Conservation (phyloP, 1,139 yeast species). For the Hemisphaericaspora subhashii region DNA sequence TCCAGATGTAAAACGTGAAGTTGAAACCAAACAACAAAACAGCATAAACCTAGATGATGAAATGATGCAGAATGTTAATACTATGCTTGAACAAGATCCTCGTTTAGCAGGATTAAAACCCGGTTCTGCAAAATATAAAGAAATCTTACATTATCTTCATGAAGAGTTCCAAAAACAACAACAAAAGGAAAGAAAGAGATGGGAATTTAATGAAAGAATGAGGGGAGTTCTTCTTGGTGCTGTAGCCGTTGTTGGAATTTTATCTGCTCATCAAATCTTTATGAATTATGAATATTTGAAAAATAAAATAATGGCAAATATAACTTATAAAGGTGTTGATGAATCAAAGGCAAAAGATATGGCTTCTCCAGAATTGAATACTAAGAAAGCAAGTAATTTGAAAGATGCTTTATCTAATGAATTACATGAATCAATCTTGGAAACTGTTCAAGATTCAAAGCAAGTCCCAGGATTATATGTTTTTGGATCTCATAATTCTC, state of each 20-base stretch:
- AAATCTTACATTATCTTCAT: conserved; percentile 30
- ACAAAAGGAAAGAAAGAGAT: conserved; percentile 21
- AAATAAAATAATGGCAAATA: conserved; percentile 23
- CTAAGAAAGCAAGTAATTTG: conserved; percentile 25
- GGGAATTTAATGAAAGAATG: conserved; percentile 34
- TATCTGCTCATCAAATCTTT: conserved; percentile 40
- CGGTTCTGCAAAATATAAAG: conserved; percentile 42
- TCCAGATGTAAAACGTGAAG: conserved; percentile 5
- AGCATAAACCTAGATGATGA: conserved; percentile 16
- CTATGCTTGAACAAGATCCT: conserved; percentile 34
- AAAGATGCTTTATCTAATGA: conserved; percentile 29
- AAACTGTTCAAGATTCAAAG: conserved; percentile 25
- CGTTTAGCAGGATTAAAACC: conserved; percentile 28
- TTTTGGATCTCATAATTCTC: conserved; percentile 36
- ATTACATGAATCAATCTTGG: conserved; percentile 29
- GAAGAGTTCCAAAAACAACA: conserved; percentile 27
- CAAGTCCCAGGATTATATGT: conserved; percentile 37
- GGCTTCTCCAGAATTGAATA: conserved; percentile 29
- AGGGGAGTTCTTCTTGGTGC: conserved; percentile 37
- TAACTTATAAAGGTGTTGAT: conserved; percentile 32
- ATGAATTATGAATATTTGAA: conserved; percentile 40
- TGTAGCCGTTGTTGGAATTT: conserved; percentile 30
- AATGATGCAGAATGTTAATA: conserved; percentile 20
- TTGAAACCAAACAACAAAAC: too few relatives aligned
- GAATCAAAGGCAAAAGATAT: conserved; percentile 22